Evolutionary conservation across 2,329 filamentous ascomycete genomes (phyloP), one percentile per base, ranked within the genome.

Genomic region (Fusarium sp.): DNA sequence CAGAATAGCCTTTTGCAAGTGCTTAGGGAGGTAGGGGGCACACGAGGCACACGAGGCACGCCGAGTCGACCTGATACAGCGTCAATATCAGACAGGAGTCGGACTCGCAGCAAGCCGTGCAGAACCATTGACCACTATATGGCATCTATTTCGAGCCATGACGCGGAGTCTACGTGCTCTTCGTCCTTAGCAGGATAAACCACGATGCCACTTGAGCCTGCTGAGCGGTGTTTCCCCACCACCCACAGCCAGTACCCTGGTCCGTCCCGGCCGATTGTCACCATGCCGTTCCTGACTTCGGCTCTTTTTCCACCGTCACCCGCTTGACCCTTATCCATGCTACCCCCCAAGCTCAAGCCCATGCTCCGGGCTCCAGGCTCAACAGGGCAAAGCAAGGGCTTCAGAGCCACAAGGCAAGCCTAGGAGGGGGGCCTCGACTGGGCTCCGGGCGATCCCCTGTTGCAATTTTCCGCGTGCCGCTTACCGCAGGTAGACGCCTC

Each of bases 221-320:
- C 56, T 61, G 54, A 62, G 64, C 70, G 50, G 59, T 62, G 61
- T 54, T 59, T 50, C 70, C 67, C 70, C 68, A 70, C 70, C 53
- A 64, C 68, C 63, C 64, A 68, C 68, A 62, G 36, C 23, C 40
- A 46, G 53, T 60, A 70, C 62, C 73, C 73, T 74, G 65, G 68
- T 73, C 70, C 55, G 70, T 73, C 73, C 68, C 64, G 61, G 65
- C 64, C 70, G 73, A 70, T 73, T 73, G 61, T 67, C 63, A 63
- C 69, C 71, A 70, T 70, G 64, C 65, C 71, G 71, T 74, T 74
- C 73, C 70, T 73, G 73, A 70, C 68, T 70, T 75, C 50, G 73
- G 64, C 64, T 71, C 58, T 68, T 62, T 51, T 64, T 58, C 64
- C 67, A 58, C 67, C 56, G 54, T 66, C 55, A 61, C 55, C 51